Percentiles rank a stretch among this genome's conserved stretches.
These are phyloP conservation scores for Boletus hoseneyae DNA, from an alignment of 1,284 basidiomycete species.

Conservation along the genomic window DNA sequence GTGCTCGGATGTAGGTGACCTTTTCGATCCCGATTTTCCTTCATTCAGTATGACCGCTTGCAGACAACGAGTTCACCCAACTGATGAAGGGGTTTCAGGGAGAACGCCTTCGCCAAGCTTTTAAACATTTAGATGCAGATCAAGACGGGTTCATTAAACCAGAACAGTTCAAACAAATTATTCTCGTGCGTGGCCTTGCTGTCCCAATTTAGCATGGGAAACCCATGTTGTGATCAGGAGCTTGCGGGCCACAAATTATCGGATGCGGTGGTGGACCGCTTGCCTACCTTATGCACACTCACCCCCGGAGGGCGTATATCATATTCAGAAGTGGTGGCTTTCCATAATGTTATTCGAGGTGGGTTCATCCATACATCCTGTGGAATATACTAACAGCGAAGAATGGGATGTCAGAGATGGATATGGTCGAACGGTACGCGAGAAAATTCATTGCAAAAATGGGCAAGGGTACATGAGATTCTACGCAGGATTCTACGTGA, in stretches of 20 bases:
- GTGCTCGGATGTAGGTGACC: conserved; percentile 81
- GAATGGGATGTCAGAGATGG: conserved; percentile 67
- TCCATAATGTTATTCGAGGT: conserved; percentile 91
- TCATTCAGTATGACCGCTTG: conserved; percentile 3
- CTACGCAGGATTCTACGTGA: conserved; percentile 70
- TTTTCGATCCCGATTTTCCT: conserved; percentile 4
- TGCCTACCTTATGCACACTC: conserved; percentile 86
- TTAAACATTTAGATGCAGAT: conserved; percentile 84
- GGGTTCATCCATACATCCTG: conserved; percentile 25
- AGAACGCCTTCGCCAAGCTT: conserved; percentile 90
- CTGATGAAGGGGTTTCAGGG: conserved; percentile 97
- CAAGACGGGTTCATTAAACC: conserved; percentile 90
- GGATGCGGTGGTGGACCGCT: conserved; percentile 82
- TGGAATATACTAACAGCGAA: conserved; percentile 6
- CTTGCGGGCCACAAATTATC: conserved; percentile 94
- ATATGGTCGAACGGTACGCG: conserved; percentile 83
- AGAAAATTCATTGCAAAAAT: background rate
- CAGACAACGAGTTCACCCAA: conserved; percentile 93
- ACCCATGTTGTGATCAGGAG: conserved; percentile 54
- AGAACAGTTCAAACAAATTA: conserved; percentile 90
- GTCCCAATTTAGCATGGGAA: background rate
- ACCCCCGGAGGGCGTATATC: conserved; percentile 86
- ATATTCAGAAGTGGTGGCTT: conserved; percentile 93
- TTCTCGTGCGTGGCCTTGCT: conserved; percentile 56
- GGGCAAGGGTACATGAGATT: background rate